A percentile compares a stretch with the other conserved stretches of the same genome.
These are phyloP conservation scores for Francoa sonchifolia DNA, from an alignment of 441 rosid species.

Conservation along the genomic window DNA sequence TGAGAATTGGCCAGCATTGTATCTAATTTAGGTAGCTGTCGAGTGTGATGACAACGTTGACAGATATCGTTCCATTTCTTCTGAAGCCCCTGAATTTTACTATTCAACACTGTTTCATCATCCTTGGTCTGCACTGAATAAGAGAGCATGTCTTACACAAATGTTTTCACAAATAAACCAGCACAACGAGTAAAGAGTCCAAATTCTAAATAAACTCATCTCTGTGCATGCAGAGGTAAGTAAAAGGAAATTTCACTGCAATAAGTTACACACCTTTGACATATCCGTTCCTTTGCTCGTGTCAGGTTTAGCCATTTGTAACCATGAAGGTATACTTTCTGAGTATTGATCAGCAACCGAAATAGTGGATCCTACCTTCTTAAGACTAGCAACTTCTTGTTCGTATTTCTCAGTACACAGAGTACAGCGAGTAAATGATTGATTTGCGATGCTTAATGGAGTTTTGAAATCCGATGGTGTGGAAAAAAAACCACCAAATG, in stretches of 20 bases:
- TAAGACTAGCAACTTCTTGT: constrained; percentile 25
- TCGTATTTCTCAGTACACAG: constrained; percentile 31
- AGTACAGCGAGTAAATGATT: constrained; percentile 19
- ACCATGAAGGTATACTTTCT: constrained; percentile 54
- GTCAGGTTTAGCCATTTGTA: constrained; percentile 42
- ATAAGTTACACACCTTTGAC: constrained; percentile 49
- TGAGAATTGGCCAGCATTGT: constrained; percentile 12
- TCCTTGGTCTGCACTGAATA: constrained; percentile 64
- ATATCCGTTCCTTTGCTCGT: constrained; percentile 20
- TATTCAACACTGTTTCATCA: constrained; percentile 26
- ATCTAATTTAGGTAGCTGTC: constrained; percentile 13
- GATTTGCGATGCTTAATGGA: constrained; percentile 26
- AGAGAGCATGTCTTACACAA: constrained; percentile 3
- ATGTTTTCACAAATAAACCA: neutral
- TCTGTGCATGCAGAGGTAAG: too few relatives aligned
- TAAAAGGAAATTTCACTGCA: too few relatives aligned
- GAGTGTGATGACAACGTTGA: constrained; percentile 24
- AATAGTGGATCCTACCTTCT: constrained; percentile 26
- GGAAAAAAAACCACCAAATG: constrained; percentile 82
- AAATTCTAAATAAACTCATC: too few relatives aligned
- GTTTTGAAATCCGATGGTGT: constrained; percentile 40
- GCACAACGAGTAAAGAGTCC: too few relatives aligned
- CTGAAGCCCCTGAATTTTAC: constrained; percentile 21
- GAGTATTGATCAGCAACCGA: constrained; percentile 50
- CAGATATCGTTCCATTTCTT: constrained; percentile 38